Evolutionary conservation across 208 protist genomes (phyloP).

Genomic region (Trypanosomatidae sp.): DNA sequence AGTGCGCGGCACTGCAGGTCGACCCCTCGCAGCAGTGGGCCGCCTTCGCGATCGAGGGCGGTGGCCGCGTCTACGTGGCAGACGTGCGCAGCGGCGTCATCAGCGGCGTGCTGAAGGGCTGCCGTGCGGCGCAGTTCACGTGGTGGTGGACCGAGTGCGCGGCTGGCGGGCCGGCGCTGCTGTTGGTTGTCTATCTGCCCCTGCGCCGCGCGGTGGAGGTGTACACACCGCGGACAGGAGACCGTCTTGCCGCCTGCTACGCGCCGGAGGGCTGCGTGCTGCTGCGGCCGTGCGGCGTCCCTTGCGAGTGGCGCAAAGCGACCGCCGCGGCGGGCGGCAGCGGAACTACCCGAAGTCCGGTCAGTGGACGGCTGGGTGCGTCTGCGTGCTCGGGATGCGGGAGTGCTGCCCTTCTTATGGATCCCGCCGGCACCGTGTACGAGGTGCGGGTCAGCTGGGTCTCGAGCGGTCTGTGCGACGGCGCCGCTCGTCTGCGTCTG

Average conservation of each 20-base stretch:
- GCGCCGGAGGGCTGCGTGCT: conserved; percentile 55
- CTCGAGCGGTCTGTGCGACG: too few species aligned
- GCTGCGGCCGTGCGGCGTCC: conserved; percentile 17
- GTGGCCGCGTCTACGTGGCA: conserved; percentile 70
- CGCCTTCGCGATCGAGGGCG: conserved; percentile 47
- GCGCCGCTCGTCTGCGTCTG: too few species aligned
- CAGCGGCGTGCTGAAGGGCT: conserved; percentile 65
- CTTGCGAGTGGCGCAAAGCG: too few species aligned
- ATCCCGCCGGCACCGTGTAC: too few species aligned
- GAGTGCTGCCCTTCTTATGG: too few species aligned
- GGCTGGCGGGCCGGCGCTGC: conserved; percentile 34
- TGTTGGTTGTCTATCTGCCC: conserved; percentile 69
- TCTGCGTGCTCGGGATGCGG: too few species aligned
- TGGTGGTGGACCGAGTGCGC: conserved; percentile 47
- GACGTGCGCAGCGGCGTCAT: conserved; percentile 51
- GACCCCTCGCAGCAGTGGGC: conserved; percentile 74
- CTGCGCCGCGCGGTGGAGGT: conserved; percentile 72
- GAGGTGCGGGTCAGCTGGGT: too few species aligned
- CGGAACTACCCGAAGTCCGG: too few species aligned
- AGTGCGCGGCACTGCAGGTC: conserved; percentile 47
- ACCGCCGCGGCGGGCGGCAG: background rate
- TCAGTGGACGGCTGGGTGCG: too few species aligned
- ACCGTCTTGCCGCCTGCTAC: conserved; percentile 57
- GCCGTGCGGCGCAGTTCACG: conserved; percentile 64
- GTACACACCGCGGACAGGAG: conserved; percentile 49